Percentiles rank a stretch among this genome's conserved stretches.
phyloP scores from a whole-genome alignment of 2,329 filamentous ascomycete genomes.

The Colletotrichum cuscutae region DNA sequence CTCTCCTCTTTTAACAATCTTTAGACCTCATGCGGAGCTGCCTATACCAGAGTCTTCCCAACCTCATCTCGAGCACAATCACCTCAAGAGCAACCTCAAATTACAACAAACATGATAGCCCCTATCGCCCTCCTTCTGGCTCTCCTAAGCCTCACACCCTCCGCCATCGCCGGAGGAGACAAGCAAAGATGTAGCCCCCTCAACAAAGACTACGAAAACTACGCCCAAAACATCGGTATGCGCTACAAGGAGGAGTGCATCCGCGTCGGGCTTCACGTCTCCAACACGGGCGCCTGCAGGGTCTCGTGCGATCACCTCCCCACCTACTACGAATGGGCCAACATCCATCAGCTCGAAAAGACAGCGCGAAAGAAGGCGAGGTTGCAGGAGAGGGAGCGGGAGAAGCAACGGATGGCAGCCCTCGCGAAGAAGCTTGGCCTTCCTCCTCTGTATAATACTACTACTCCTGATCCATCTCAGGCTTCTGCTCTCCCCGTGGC shows the following conservation, averaged over 20 bases:
- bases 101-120: background rate
- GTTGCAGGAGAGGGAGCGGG: too few species aligned
- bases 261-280: background rate
- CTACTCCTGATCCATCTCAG: background rate
- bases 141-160: background rate
- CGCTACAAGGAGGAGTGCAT: background rate
- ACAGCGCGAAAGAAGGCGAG: too few species aligned
- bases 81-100: background rate
- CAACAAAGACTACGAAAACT: too few species aligned
- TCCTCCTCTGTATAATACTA: background rate
- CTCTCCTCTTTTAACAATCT: background rate
- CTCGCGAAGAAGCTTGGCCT: background rate
- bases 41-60: background rate
- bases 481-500: too few species aligned
- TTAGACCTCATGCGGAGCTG: background rate
- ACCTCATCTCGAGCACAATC: background rate
- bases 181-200: background rate
- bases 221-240: background rate
- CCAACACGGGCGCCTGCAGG: background rate
- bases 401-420: too few species aligned
- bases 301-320: background rate
- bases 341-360: background rate
- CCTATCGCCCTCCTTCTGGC: background rate
- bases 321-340: background rate
- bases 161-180: background rate